Percentiles rank a stretch among this genome's conserved stretches.
Evolutionary conservation across 108 stramenopile species (phyloP).

Genomic region (Nannochloropsis gaditana): DNA sequence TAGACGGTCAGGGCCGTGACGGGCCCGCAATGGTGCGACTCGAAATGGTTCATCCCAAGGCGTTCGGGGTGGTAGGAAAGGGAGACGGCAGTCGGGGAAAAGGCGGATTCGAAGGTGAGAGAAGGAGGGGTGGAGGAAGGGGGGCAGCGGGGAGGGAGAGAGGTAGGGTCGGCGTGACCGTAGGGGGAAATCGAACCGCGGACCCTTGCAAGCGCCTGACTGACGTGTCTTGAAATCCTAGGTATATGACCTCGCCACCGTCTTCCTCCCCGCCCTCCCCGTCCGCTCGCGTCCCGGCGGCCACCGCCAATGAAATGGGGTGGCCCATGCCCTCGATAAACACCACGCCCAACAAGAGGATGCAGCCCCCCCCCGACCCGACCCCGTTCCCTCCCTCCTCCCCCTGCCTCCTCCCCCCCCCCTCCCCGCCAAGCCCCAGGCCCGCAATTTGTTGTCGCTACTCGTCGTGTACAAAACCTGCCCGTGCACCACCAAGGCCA

Average conservation of each 20-base stretch:
- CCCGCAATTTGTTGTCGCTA: neutral
- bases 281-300: neutral
- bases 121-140: neutral
- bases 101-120: neutral
- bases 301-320: neutral
- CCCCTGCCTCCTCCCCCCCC: neutral
- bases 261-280: neutral
- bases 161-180: neutral
- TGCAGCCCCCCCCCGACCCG: neutral
- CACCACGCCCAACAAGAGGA: neutral
- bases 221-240: neutral
- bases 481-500: slow-evolving; percentile 15
- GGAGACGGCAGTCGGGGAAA: neutral
- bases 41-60: neutral
- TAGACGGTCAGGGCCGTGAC: neutral
- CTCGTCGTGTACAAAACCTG: neutral
- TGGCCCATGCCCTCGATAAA: neutral
- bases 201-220: neutral
- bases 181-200: neutral
- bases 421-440: neutral
- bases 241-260: neutral
- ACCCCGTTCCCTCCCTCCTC: neutral
- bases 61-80: neutral
- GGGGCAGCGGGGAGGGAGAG: neutral
- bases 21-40: neutral